These are phyloP conservation scores for Wickerhamiella cacticola DNA, from an alignment of 805 yeast genomes.

Conservation along the genomic window DNA sequence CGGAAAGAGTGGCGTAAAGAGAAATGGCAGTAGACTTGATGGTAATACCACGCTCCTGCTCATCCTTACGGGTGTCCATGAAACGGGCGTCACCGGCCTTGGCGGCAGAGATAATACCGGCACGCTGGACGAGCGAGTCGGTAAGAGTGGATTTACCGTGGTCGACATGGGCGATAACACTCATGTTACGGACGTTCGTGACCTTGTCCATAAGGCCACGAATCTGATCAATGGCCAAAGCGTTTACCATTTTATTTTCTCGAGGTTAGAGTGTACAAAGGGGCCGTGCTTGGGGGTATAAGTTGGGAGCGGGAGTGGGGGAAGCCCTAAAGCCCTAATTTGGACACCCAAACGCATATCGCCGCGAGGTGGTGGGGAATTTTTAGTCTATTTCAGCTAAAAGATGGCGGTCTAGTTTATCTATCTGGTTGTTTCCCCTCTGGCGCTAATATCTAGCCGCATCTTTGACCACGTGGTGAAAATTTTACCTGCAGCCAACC, in stretches of 20 bases:
- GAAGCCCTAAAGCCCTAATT: constrained; percentile 14
- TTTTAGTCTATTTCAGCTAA: too few species aligned
- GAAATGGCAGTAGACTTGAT: constrained; percentile 98
- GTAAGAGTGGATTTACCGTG: constrained; percentile 99
- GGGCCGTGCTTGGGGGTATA: background rate
- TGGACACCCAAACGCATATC: background rate
- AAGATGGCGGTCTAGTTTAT: too few species aligned
- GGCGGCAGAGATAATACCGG: constrained; percentile 99
- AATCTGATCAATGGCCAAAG: constrained; percentile 52
- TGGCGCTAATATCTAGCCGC: background rate
- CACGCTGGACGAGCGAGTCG: constrained; percentile 97
- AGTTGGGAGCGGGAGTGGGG: background rate
- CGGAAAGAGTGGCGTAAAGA: constrained; percentile 75
- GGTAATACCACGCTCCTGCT: constrained; percentile 99
- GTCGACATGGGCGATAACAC: constrained; percentile 99
- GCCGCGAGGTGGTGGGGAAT: too few species aligned
- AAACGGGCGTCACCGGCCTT: constrained; percentile 99
- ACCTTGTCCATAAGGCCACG: constrained; percentile 99
- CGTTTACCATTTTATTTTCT: constrained; percentile 26
- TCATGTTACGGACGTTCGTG: constrained; percentile 99
- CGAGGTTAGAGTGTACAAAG: too few species aligned
- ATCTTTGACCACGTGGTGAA: too few species aligned
- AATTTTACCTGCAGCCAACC: background rate
- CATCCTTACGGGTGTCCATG: constrained; percentile 99
- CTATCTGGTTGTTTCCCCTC: too few species aligned